phyloP scores from a whole-genome alignment of 2,329 filamentous ascomycete genomes.

The Aplosporella prunicola region DNA sequence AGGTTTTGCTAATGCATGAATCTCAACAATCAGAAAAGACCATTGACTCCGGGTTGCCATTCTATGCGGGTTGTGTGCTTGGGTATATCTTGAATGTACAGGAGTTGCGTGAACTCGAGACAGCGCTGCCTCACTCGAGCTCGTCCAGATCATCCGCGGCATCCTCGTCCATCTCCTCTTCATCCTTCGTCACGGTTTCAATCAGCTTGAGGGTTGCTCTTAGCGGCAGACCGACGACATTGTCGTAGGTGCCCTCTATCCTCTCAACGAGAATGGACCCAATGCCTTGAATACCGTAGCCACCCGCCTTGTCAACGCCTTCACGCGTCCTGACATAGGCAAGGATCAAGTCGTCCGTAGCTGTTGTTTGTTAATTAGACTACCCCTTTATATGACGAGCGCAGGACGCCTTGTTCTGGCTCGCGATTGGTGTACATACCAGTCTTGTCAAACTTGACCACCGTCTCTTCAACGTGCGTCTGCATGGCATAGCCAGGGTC shows the following conservation, averaged over 20 bases:
- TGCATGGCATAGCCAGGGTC: constrained; percentile 81
- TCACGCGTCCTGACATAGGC: constrained; percentile 76
- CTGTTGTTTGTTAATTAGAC: too few species aligned
- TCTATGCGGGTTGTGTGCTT: too few species aligned
- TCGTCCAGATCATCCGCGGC: constrained; percentile 3
- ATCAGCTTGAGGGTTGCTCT: constrained; percentile 69
- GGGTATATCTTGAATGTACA: constrained; percentile 9
- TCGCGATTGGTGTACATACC: constrained; percentile 24
- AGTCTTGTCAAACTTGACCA: constrained; percentile 71
- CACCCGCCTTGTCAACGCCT: constrained; percentile 91
- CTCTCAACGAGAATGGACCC: constrained; percentile 79
- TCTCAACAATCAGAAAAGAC: too few species aligned
- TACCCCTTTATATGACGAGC: not conserved
- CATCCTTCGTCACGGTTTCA: constrained; percentile 75
- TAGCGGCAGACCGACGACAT: constrained; percentile 85
- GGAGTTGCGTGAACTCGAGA: too few species aligned
- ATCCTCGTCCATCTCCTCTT: constrained; percentile 46
- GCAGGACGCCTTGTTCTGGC: not conserved
- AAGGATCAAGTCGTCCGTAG: constrained; percentile 74
- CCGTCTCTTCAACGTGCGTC: constrained; percentile 79
- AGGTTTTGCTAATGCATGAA: too few species aligned
- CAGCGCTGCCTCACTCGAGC: not conserved
- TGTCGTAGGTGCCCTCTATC: constrained; percentile 85
- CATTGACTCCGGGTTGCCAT: too few species aligned
- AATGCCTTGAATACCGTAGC: constrained; percentile 86